These are phyloP conservation scores for Arabidopsis hybrid DNA, from an alignment of 441 rosid species.

Conservation along the genomic window DNA sequence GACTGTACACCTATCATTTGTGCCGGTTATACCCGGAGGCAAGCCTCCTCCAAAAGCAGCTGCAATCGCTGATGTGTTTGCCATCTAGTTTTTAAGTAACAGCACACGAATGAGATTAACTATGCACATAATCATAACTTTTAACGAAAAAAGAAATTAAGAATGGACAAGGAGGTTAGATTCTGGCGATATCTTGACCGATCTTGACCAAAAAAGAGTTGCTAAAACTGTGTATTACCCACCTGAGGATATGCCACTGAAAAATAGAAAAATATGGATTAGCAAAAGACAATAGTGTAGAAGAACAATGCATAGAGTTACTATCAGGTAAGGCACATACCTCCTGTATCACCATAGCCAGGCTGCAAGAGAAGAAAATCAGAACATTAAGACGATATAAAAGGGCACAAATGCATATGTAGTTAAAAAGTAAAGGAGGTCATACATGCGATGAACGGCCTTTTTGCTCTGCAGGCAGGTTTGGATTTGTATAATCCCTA, in stretches of 20 bases:
- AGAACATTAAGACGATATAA: conserved; percentile 30
- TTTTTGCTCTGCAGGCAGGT: conserved; percentile 90
- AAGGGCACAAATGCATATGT: conserved; percentile 12
- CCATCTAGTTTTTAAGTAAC: conserved; percentile 62
- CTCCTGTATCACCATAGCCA: conserved; percentile 88
- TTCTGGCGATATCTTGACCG: conserved; percentile 25
- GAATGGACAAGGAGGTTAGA: neutral
- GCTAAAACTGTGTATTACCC: conserved; percentile 47
- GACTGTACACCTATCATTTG: conserved; percentile 92
- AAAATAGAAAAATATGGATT: conserved; percentile 32
- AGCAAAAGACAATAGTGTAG: conserved; percentile 34
- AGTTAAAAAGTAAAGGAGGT: conserved; percentile 16
- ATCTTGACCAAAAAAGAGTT: conserved; percentile 40
- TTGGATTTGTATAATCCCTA: conserved; percentile 96
- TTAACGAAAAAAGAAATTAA: neutral
- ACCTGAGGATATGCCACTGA: conserved; percentile 98
- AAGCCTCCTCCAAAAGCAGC: conserved; percentile 97
- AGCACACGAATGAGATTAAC: neutral
- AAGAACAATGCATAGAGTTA: conserved; percentile 32
- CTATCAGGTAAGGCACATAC: conserved; percentile 58
- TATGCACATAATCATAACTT: neutral
- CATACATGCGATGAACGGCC: conserved; percentile 91
- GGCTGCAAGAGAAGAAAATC: conserved; percentile 54
- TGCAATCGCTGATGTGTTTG: conserved; percentile 91
- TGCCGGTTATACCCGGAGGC: conserved; percentile 97